These are phyloP conservation scores for Ogataea hybrid DNA, from an alignment of 1,139 yeast genomes.

Conservation along the genomic window DNA sequence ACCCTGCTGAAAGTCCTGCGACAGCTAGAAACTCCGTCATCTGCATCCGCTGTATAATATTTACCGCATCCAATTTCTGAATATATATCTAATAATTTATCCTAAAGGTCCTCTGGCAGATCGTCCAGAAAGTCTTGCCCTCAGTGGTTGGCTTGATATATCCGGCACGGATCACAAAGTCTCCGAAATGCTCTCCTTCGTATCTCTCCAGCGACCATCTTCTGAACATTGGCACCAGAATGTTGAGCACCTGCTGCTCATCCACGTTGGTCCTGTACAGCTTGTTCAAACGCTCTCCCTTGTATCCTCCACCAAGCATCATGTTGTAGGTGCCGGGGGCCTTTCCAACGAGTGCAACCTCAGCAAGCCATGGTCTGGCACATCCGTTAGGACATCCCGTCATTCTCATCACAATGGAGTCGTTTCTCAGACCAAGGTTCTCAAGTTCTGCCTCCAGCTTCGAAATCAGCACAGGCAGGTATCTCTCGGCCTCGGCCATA, in stretches of 20 bases:
- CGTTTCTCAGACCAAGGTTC: slow-evolving; percentile 91
- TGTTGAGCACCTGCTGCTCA: slow-evolving; percentile 82
- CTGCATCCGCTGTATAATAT: slow-evolving; percentile 1
- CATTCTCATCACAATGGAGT: slow-evolving; percentile 96
- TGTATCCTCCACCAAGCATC: slow-evolving; percentile 95
- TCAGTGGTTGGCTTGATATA: slow-evolving; percentile 84
- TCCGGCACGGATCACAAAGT: slow-evolving; percentile 82
- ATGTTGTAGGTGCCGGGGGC: slow-evolving; percentile 92
- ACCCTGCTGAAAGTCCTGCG: slow-evolving; percentile 24
- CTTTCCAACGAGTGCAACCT: slow-evolving; percentile 93
- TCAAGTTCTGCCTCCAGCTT: slow-evolving; percentile 84
- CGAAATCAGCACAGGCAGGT: slow-evolving; percentile 77
- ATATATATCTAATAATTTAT: not conserved
- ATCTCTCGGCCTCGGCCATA: slow-evolving; percentile 98
- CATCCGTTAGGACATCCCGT: slow-evolving; percentile 99
- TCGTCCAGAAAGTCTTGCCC: slow-evolving; percentile 96
- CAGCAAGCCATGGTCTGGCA: slow-evolving; percentile 98
- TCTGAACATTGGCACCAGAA: slow-evolving; percentile 82
- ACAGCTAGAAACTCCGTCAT: slow-evolving; percentile 38
- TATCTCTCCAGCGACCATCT: slow-evolving; percentile 91
- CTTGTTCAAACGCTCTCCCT: slow-evolving; percentile 91
- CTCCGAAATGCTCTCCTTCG: slow-evolving; percentile 95
- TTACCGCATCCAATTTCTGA: not conserved
- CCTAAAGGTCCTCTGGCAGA: slow-evolving; percentile 71
- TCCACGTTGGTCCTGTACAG: slow-evolving; percentile 83